Evolutionary conservation across 192 early-diverging fungal genomes (phyloP).

Genomic region (Pecoramyces ruminantium): DNA sequence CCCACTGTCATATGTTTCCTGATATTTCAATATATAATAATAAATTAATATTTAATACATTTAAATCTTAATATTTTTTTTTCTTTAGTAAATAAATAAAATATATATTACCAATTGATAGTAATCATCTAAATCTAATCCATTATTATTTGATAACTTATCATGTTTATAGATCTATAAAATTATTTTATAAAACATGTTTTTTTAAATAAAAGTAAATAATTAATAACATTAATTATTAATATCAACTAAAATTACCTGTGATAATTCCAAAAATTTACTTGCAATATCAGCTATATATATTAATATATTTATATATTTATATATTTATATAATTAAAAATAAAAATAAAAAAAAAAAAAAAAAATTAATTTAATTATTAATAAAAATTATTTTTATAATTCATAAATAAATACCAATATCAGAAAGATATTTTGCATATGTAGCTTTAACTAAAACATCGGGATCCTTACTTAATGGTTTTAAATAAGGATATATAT

Average conservation of each 20-base stretch:
- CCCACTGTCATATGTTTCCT: slow-evolving; percentile 54
- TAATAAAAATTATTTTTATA: too few species aligned
- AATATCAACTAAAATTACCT: slow-evolving; percentile 26
- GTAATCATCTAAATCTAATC: background rate
- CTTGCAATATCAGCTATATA: slow-evolving; percentile 56
- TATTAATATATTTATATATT: background rate
- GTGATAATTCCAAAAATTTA: slow-evolving; percentile 52
- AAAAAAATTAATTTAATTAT: background rate
- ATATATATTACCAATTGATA: background rate
- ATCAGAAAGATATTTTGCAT: slow-evolving; percentile 62
- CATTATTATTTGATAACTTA: background rate
- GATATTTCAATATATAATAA: background rate
- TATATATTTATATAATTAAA: too few species aligned
- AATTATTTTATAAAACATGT: too few species aligned
- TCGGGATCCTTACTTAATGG: slow-evolving; percentile 52
- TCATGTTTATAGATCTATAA: background rate
- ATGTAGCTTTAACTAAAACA: slow-evolving; percentile 57
- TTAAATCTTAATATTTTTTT: background rate
- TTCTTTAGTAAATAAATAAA: slow-evolving; percentile 2
- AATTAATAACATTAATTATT: too few species aligned
- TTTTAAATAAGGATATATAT: slow-evolving; percentile 61
- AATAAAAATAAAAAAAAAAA: slow-evolving; percentile 1
- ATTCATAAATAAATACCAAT: slow-evolving; percentile 9
- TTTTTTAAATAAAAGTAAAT: too few species aligned
- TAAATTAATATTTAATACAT: too few species aligned